phyloP scores from a whole-genome alignment of 225 moss, liverwort and hornwort species.

The Polytrichum formosum region DNA sequence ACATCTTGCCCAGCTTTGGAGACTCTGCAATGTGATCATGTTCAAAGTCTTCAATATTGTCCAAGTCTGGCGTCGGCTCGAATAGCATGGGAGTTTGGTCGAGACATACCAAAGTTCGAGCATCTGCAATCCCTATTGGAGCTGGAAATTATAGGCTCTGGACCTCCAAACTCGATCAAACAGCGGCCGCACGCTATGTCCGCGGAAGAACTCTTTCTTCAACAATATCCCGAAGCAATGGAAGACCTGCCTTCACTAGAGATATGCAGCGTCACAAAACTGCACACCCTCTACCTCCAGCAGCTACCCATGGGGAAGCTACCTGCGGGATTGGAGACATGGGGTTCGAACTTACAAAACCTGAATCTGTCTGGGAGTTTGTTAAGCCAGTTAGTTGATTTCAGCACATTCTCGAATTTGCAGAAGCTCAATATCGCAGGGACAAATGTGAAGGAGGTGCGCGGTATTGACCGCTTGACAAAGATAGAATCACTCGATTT shows the following conservation, averaged over 20 bases:
- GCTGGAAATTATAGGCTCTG: background rate
- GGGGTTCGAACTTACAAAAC: background rate
- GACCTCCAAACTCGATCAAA: background rate
- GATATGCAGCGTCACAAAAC: background rate
- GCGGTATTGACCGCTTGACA: conserved; percentile 4
- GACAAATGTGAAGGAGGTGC: conserved; percentile 17
- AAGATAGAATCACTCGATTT: conserved; percentile 5
- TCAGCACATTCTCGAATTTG: conserved; percentile 4
- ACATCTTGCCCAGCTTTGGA: conserved; percentile 1
- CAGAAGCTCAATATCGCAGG: background rate
- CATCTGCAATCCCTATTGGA: background rate
- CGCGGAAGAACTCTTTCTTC: background rate
- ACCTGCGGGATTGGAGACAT: background rate
- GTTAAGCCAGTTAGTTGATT: conserved; percentile 5
- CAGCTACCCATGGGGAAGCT: conserved; percentile 5
- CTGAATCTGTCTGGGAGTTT: conserved; percentile 5
- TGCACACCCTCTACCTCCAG: background rate
- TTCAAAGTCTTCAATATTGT: conserved; percentile 2
- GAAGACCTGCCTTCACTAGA: background rate
- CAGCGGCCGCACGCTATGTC: background rate
- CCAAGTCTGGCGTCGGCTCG: background rate
- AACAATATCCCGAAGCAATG: background rate
- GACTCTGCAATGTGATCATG: background rate
- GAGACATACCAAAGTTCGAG: conserved; percentile 2
- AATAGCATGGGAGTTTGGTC: conserved; percentile 1